Percentiles rank a stretch among this genome's conserved stretches.
These are phyloP conservation scores for Agastache rugosa DNA, from an alignment of 257 asterid genomes.

Conservation along the genomic window DNA sequence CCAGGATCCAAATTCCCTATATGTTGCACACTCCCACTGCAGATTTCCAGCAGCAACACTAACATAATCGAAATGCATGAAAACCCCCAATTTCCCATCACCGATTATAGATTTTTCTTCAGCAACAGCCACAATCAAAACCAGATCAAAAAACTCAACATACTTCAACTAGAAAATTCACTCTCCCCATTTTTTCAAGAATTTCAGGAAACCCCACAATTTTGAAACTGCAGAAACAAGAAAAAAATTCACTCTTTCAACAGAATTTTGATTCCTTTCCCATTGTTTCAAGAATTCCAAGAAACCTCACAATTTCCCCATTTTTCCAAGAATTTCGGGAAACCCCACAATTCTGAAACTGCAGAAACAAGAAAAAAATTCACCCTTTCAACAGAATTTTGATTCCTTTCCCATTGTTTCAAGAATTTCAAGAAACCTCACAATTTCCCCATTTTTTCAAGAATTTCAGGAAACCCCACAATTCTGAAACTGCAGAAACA, in stretches of 20 bases:
- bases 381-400: too few relatives aligned
- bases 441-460: constrained; percentile 11
- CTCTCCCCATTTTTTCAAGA: neutral
- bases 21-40: constrained; percentile 64
- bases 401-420: too few relatives aligned
- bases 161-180: constrained; percentile 13
- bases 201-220: constrained; percentile 23
- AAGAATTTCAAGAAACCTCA: constrained; percentile 27
- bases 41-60: constrained; percentile 44
- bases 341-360: constrained; percentile 21
- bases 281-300: constrained; percentile 3
- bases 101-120: constrained; percentile 26
- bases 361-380: neutral
- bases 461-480: constrained; percentile 23
- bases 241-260: neutral
- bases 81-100: constrained; percentile 60
- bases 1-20: constrained; percentile 65
- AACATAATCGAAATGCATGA: constrained; percentile 27
- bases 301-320: neutral
- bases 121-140: constrained; percentile 24
- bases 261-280: neutral
- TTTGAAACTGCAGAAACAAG: constrained; percentile 21
- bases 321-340: constrained; percentile 5
- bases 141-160: constrained; percentile 17
- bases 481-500: constrained; percentile 27